phyloP scores from a whole-genome alignment of 1,284 basidiomycete genomes.

The Entoloma clypeatum region DNA sequence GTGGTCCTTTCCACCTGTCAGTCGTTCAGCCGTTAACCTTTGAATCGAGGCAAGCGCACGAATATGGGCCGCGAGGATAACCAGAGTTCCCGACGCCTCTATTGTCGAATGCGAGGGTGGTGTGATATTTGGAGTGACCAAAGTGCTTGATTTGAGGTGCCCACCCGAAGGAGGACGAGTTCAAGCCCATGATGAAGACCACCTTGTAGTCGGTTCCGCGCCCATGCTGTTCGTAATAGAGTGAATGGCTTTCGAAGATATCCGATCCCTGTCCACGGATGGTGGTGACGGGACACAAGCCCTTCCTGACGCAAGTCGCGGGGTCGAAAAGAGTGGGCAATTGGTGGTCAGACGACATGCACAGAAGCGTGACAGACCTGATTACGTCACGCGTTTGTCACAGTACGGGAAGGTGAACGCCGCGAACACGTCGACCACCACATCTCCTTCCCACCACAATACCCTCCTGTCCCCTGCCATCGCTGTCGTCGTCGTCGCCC shows the following conservation, averaged over 20 bases:
- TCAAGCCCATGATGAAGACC: constrained; percentile 74
- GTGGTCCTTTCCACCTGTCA: constrained; percentile 54
- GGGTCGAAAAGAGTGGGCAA: constrained; percentile 51
- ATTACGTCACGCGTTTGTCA: constrained; percentile 16
- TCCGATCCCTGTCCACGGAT: constrained; percentile 45
- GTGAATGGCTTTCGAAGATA: constrained; percentile 58
- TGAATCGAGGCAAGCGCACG: no score
- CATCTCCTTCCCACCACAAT: constrained; percentile 1
- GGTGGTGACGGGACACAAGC: constrained; percentile 66
- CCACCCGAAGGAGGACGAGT: constrained; percentile 64
- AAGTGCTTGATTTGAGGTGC: constrained; percentile 57
- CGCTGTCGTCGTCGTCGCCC: neutral
- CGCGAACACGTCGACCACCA: constrained; percentile 17
- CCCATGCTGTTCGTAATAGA: constrained; percentile 78
- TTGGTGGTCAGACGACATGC: constrained; percentile 4
- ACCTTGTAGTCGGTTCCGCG: constrained; percentile 54
- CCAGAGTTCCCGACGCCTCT: constrained; percentile 81
- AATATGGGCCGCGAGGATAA: constrained; percentile 68
- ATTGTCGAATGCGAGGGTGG: constrained; percentile 82
- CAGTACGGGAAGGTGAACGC: neutral
- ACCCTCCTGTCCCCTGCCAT: neutral
- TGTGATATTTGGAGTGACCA: constrained; percentile 45
- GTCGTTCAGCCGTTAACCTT: no score
- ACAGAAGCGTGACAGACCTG: constrained; percentile 7
- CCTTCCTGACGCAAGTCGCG: constrained; percentile 58